Evolutionary conservation across 495 filamentous ascomycete genomes (phyloP).

Genomic region (Neurospora sp.): DNA sequence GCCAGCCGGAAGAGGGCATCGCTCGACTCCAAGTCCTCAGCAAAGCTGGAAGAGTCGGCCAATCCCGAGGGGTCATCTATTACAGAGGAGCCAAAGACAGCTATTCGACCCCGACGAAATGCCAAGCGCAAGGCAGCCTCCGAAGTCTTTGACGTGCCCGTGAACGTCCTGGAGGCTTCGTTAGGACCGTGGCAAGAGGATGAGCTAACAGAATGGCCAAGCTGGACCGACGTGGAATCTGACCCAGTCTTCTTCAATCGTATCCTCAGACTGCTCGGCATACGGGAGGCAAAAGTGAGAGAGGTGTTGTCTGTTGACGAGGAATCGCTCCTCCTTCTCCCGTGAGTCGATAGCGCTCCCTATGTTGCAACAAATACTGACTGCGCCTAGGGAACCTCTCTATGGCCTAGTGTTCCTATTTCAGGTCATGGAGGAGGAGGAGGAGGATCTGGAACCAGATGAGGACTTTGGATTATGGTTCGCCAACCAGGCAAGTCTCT

Average conservation of each 20-base stretch:
- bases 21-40: not conserved
- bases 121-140: slow-evolving; percentile 29
- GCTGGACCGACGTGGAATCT: slow-evolving; percentile 84
- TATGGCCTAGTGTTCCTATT: slow-evolving; percentile 81
- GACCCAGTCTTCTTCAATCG: slow-evolving; percentile 86
- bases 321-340: slow-evolving; percentile 51
- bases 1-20: not conserved
- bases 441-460: slow-evolving; percentile 30
- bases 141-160: slow-evolving; percentile 20
- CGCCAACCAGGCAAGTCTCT: slow-evolving; percentile 65
- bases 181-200: slow-evolving; percentile 27
- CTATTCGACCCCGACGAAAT: slow-evolving; percentile 13
- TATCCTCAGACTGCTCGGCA: slow-evolving; percentile 70
- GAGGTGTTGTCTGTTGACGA: slow-evolving; percentile 72
- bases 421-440: slow-evolving; percentile 49
- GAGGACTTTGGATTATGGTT: slow-evolving; percentile 67
- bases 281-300: slow-evolving; percentile 60
- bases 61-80: not conserved
- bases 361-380: not conserved
- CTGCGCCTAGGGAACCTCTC: slow-evolving; percentile 49
- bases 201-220: slow-evolving; percentile 40
- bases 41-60: not conserved
- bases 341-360: slow-evolving; percentile 34
- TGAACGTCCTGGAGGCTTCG: slow-evolving; percentile 24
- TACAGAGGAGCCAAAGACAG: not conserved